Percentiles rank a stretch among this genome's conserved stretches.
Conservation (phyloP, 805 yeast species). For the Cyberlindnera lachancei region DNA sequence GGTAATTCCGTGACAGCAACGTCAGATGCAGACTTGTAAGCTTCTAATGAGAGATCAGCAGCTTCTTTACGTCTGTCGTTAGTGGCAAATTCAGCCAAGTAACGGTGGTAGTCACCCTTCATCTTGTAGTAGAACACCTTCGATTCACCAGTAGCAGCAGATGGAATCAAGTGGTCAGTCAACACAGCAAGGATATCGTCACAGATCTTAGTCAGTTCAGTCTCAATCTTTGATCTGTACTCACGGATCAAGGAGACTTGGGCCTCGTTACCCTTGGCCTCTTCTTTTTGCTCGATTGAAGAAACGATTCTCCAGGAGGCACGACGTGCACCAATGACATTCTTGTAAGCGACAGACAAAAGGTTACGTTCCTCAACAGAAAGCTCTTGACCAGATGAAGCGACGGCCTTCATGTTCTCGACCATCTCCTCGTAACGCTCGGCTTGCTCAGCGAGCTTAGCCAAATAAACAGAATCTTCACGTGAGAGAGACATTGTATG, state of each 20-base stretch:
- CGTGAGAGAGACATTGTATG: constrained; percentile 66
- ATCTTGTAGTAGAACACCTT: constrained; percentile 97
- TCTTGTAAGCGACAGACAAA: constrained; percentile 95
- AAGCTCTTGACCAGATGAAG: constrained; percentile 90
- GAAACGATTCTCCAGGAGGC: constrained; percentile 99
- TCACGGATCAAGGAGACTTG: constrained; percentile 88
- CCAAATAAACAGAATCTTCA: constrained; percentile 97
- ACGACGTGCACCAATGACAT: constrained; percentile 98
- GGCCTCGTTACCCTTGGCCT: constrained; percentile 86
- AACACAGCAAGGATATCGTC: constrained; percentile 87
- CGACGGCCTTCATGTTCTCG: constrained; percentile 96
- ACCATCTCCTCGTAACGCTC: constrained; percentile 99
- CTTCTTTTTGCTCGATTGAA: constrained; percentile 97
- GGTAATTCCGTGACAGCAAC: constrained; percentile 95
- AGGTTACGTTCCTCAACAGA: constrained; percentile 97
- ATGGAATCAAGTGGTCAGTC: constrained; percentile 83
- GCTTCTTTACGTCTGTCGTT: constrained; percentile 89
- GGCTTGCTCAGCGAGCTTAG: constrained; percentile 98
- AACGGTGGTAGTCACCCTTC: constrained; percentile 99
- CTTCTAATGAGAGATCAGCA: constrained; percentile 86
- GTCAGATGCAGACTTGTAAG: constrained; percentile 92
- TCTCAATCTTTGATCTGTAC: constrained; percentile 91
- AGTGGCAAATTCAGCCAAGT: constrained; percentile 92
- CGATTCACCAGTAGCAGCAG: constrained; percentile 95
- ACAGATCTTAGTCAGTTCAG: constrained; percentile 87